Conservation (phyloP, 148 eudicot species). For the Oxyria digyna region DNA sequence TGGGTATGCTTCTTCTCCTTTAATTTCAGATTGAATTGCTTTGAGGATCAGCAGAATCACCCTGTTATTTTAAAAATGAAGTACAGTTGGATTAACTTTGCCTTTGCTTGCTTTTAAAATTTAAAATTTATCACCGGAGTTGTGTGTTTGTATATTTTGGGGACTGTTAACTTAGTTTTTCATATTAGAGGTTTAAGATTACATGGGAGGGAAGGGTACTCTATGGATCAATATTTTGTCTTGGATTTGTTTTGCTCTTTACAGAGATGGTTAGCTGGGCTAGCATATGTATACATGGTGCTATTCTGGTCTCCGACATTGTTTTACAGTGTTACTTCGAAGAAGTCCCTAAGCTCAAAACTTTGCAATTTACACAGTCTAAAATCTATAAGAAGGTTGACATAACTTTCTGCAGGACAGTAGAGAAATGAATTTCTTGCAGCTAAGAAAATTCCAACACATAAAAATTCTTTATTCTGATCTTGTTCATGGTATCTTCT, state of each 20-base stretch:
- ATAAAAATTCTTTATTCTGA: no score
- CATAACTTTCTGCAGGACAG: no score
- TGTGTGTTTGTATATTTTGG: neutral
- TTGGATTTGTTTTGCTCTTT: neutral
- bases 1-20: conserved; percentile 43
- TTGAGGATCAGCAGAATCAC: neutral
- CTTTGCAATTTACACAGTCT: no score
- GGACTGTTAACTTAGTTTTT: neutral
- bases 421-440: no score
- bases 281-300: neutral
- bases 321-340: neutral
- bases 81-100: neutral
- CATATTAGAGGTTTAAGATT: neutral
- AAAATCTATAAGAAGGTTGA: no score
- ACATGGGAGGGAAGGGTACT: neutral
- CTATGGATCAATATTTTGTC: neutral
- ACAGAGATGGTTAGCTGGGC: neutral
- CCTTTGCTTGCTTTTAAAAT: neutral
- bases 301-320: neutral
- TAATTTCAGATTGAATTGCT: neutral
- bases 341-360: neutral
- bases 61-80: neutral
- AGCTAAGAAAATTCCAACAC: no score
- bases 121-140: neutral
- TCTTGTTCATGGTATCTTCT: no score